phyloP scores from a whole-genome alignment of 768 basidiomycete genomes.

The Tricholoma terreum region DNA sequence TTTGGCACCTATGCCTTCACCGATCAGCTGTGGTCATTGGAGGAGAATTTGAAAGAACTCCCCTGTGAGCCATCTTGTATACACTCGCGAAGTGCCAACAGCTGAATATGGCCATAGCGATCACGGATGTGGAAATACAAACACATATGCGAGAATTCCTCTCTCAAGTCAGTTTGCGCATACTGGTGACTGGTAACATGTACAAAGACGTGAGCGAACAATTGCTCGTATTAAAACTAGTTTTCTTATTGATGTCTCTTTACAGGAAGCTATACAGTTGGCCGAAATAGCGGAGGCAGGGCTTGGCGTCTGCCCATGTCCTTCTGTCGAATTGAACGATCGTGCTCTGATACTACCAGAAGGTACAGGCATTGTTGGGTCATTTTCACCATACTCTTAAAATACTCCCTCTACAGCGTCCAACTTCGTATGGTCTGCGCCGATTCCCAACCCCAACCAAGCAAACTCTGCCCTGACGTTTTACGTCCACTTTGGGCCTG shows the following conservation, averaged over 20 bases:
- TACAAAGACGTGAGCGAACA: conserved; percentile 63
- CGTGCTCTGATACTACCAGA: conserved; percentile 62
- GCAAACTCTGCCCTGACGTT: conserved; percentile 86
- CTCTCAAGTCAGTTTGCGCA: conserved; percentile 62
- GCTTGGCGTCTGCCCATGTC: conserved; percentile 52
- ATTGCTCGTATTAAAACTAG: neutral
- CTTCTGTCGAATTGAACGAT: conserved; percentile 53
- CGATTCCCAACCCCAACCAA: conserved; percentile 80
- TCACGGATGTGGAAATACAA: conserved; percentile 71
- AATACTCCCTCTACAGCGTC: conserved; percentile 45
- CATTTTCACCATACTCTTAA: neutral
- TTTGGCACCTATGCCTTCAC: conserved; percentile 70
- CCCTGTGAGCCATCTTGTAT: conserved; percentile 49
- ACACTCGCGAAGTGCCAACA: neutral
- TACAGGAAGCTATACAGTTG: conserved; percentile 73
- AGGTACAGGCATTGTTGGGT: conserved; percentile 39
- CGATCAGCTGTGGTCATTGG: conserved; percentile 69
- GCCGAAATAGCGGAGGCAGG: conserved; percentile 69
- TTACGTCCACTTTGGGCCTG: conserved; percentile 75
- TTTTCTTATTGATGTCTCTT: conserved; percentile 5
- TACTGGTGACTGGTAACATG: conserved; percentile 82
- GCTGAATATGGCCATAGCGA: conserved; percentile 38
- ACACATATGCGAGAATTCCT: conserved; percentile 58
- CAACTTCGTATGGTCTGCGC: conserved; percentile 62
- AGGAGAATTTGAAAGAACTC: conserved; percentile 77